These are phyloP conservation scores for Heliosperma pusillum DNA, from an alignment of 148 eudicot genomes.

Conservation along the genomic window DNA sequence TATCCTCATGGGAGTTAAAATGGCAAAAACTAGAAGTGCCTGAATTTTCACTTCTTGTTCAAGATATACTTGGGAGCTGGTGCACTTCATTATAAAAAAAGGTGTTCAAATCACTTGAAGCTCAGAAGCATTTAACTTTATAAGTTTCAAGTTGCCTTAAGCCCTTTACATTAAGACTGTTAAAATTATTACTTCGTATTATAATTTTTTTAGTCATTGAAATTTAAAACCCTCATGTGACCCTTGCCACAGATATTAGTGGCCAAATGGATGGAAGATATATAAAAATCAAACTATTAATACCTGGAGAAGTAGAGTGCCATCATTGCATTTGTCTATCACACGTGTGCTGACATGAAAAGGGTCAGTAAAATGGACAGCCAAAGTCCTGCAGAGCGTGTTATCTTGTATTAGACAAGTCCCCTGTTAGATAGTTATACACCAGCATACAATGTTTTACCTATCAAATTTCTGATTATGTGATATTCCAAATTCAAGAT, in stretches of 20 bases:
- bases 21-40: not conserved
- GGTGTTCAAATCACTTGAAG: not conserved
- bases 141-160: not conserved
- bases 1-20: not conserved
- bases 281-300: slow-evolving; percentile 14
- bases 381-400: slow-evolving; percentile 61
- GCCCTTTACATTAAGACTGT: not conserved
- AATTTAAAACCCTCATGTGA: not conserved
- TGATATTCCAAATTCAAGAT: slow-evolving; percentile 92
- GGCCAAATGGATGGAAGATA: not conserved
- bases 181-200: too few species aligned
- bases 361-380: slow-evolving; percentile 96
- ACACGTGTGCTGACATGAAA: slow-evolving; percentile 80
- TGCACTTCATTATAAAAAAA: not conserved
- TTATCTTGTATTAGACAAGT: slow-evolving; percentile 19
- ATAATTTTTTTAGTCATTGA: not conserved
- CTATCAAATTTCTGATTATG: slow-evolving; percentile 89
- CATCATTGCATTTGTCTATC: slow-evolving; percentile 85
- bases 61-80: not conserved
- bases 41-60: not conserved
- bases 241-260: not conserved
- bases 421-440: slow-evolving; percentile 16
- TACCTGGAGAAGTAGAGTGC: slow-evolving; percentile 95
- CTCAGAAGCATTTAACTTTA: not conserved
- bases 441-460: slow-evolving; percentile 31